A percentile compares a stretch with the other conserved stretches of the same genome.
These are phyloP conservation scores for Hibiscus trionum DNA, from an alignment of 345 rosid species.

Conservation along the genomic window DNA sequence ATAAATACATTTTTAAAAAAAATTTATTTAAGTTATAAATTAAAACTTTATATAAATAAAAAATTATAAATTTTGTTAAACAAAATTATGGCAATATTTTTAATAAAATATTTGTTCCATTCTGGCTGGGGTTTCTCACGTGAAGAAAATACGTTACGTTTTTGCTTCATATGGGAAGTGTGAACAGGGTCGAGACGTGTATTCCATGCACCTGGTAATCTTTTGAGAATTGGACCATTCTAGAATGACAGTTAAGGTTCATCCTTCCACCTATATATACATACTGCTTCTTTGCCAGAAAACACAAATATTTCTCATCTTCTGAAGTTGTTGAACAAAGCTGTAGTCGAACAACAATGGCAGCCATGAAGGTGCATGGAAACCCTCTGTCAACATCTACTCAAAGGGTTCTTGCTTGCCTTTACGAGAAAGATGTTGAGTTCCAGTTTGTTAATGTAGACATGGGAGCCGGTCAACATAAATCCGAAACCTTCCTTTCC, in stretches of 20 bases:
- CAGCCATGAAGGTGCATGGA: slow-evolving; percentile 41
- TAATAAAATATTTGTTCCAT: no score
- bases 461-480: slow-evolving; percentile 51
- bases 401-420: slow-evolving; percentile 41
- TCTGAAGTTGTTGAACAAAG: neutral
- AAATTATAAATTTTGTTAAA: no score
- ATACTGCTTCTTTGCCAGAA: neutral
- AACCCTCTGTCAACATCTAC: slow-evolving; percentile 36
- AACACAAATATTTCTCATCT: neutral
- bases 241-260: neutral
- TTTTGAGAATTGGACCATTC: neutral
- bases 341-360: slow-evolving; percentile 22
- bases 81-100: no score
- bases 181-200: neutral
- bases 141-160: no score
- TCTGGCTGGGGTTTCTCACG: no score
- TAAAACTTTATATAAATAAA: no score
- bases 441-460: slow-evolving; percentile 47
- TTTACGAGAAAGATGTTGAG: slow-evolving; percentile 51
- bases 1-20: no score
- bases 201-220: neutral
- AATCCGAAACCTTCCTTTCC: slow-evolving; percentile 39
- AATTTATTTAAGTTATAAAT: no score
- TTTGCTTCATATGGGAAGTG: no score
- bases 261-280: neutral